Percentiles rank a stretch among this genome's conserved stretches.
Conservation (phyloP, 1,284 basidiomycete genomes). For the Testicularia cyperi region DNA sequence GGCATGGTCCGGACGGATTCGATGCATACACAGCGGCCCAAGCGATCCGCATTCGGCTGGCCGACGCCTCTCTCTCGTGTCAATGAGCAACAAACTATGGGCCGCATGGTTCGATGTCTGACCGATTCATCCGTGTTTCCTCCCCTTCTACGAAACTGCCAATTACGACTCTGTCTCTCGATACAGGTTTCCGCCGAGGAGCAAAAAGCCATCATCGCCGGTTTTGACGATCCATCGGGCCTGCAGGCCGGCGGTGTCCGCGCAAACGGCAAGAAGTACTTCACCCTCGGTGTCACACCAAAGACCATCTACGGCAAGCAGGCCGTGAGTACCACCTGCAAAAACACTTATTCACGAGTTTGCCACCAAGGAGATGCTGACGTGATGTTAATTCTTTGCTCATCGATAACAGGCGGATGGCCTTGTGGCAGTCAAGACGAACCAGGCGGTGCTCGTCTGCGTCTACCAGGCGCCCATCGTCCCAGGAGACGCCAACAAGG, state of each 20-base stretch:
- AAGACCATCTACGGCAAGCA: conserved; percentile 80
- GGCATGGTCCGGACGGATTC: too few relatives aligned
- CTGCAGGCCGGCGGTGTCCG: conserved; percentile 68
- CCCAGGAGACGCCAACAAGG: conserved; percentile 71
- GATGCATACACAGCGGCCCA: too few relatives aligned
- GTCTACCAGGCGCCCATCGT: conserved; percentile 71
- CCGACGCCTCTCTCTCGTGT: too few relatives aligned
- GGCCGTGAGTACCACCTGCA: conserved; percentile 69
- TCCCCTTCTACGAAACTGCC: background rate
- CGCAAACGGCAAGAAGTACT: conserved; percentile 77
- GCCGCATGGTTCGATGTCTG: background rate
- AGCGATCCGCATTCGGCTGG: too few relatives aligned
- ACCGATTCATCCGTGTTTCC: too few relatives aligned
- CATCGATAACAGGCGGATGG: conserved; percentile 74
- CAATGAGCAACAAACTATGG: too few relatives aligned
- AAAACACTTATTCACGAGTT: too few relatives aligned
- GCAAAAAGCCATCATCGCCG: conserved; percentile 70
- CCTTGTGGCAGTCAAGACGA: conserved; percentile 79
- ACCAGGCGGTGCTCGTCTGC: conserved; percentile 80
- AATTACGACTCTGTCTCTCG: too few relatives aligned
- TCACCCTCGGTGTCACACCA: conserved; percentile 68
- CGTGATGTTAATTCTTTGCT: too few relatives aligned
- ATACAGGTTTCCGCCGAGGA: conserved; percentile 73
- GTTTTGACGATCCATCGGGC: conserved; percentile 64
- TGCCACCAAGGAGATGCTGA: too few relatives aligned